Conservation (phyloP, 768 basidiomycete species). For the Tricholoma matsutake region DNA sequence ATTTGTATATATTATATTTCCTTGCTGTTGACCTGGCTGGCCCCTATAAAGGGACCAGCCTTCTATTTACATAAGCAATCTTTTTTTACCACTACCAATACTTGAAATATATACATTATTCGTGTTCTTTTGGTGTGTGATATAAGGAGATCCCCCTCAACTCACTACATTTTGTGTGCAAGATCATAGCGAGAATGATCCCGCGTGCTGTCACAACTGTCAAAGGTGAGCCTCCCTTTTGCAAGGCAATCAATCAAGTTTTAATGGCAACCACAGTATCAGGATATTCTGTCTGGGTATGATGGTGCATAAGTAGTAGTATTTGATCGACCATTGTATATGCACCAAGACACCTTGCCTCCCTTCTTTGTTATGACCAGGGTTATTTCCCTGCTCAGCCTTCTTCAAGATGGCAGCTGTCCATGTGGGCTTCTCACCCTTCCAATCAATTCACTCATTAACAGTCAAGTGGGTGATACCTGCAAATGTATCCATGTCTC, state of each 20-base stretch:
- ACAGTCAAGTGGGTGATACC: neutral
- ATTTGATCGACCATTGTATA: neutral
- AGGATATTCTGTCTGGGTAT: neutral
- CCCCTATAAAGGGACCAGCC: too few species aligned
- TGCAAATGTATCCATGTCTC: neutral
- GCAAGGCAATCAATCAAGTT: neutral
- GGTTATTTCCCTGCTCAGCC: too few species aligned
- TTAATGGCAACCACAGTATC: neutral
- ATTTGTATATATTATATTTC: too few species aligned
- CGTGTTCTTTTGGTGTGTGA: too few species aligned
- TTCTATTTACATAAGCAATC: too few species aligned
- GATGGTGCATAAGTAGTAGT: neutral
- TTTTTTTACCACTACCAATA: too few species aligned
- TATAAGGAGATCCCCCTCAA: too few species aligned
- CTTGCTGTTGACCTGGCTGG: too few species aligned
- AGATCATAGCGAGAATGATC: constrained; percentile 27
- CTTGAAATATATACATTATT: too few species aligned
- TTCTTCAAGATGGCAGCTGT: too few species aligned
- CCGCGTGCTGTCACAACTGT: constrained; percentile 25
- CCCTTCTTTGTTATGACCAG: neutral
- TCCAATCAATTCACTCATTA: too few species aligned
- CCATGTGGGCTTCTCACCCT: too few species aligned
- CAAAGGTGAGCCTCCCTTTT: constrained; percentile 9
- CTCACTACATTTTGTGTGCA: constrained; percentile 14
- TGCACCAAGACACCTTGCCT: neutral